Percentiles rank a stretch among this genome's conserved stretches.
Conservation (phyloP, 2,329 filamentous ascomycete species). For the Coniochaeta sp. region DNA sequence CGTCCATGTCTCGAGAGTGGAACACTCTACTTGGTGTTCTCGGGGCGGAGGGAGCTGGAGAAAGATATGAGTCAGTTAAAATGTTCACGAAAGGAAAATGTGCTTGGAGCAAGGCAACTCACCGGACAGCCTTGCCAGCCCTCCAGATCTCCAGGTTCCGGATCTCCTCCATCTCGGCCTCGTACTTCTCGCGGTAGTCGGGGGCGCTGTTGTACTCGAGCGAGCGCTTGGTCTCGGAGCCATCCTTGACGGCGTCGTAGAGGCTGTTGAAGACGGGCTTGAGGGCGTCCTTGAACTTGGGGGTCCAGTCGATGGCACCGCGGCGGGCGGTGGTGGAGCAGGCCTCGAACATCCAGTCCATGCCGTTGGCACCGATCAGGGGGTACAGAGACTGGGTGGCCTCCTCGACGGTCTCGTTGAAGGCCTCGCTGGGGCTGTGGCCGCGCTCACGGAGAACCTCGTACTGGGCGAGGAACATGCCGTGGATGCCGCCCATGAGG, state of each 20-base stretch:
- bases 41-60: conserved; percentile 65
- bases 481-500: conserved; percentile 99
- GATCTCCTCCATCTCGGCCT: conserved; percentile 98
- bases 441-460: conserved; percentile 98
- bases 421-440: conserved; percentile 95
- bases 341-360: conserved; percentile 99
- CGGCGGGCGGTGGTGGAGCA: conserved; percentile 98
- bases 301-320: conserved; percentile 98
- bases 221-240: conserved; percentile 90
- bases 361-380: conserved; percentile 92
- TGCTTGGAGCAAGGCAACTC: conserved; percentile 21
- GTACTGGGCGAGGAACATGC: conserved; percentile 99
- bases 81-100: not conserved
- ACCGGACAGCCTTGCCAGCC: conserved; percentile 94
- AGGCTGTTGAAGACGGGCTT: conserved; percentile 99
- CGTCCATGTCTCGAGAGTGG: not conserved
- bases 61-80: not conserved
- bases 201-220: conserved; percentile 94
- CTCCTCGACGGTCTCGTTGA: conserved; percentile 99
- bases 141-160: conserved; percentile 98
- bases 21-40: conserved; percentile 69
- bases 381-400: conserved; percentile 97
- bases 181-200: conserved; percentile 96
- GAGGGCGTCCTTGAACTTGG: conserved; percentile 93
- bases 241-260: conserved; percentile 87